Conservation (phyloP, 352 stramenopile genomes). For the Globisporangium yorkense region DNA sequence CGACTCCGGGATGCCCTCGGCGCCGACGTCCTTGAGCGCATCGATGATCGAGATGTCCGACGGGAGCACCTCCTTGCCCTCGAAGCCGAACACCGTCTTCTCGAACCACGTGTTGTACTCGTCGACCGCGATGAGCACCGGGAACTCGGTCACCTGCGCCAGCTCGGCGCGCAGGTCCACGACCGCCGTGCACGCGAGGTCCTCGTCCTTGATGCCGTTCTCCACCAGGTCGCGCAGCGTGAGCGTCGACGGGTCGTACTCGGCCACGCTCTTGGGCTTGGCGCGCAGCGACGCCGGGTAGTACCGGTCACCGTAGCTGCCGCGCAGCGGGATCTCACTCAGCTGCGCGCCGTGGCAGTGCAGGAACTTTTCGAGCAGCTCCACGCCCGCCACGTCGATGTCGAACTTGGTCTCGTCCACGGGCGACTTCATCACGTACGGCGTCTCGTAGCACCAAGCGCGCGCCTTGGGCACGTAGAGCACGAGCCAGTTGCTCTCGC, state of each 20-base stretch:
- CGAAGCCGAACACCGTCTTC: conserved; percentile 84
- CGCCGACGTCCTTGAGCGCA: conserved; percentile 61
- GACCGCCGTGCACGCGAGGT: conserved; percentile 73
- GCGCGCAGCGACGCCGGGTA: conserved; percentile 64
- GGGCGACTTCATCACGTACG: conserved; percentile 82
- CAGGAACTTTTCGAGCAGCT: conserved; percentile 76
- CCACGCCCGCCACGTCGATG: conserved; percentile 76
- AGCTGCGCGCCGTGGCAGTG: conserved; percentile 75
- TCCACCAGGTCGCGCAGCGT: conserved; percentile 78
- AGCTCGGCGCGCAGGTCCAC: conserved; percentile 78
- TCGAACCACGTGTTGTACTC: conserved; percentile 88
- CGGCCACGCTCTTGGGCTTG: conserved; percentile 60
- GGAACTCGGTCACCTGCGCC: conserved; percentile 73
- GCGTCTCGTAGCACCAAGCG: conserved; percentile 71
- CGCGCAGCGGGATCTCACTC: conserved; percentile 47
- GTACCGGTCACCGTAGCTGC: conserved; percentile 71
- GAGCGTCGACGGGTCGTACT: conserved; percentile 52
- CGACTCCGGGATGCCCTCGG: conserved; percentile 46
- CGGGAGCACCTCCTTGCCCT: conserved; percentile 64
- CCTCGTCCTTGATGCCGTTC: conserved; percentile 74
- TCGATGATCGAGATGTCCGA: conserved; percentile 81
- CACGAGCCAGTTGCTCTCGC: conserved; percentile 82
- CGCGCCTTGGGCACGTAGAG: conserved; percentile 76
- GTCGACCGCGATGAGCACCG: conserved; percentile 82
- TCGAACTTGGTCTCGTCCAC: conserved; percentile 80